phyloP scores from a whole-genome alignment of 2,329 filamentous ascomycete genomes.

The Teratosphaeria viscida region DNA sequence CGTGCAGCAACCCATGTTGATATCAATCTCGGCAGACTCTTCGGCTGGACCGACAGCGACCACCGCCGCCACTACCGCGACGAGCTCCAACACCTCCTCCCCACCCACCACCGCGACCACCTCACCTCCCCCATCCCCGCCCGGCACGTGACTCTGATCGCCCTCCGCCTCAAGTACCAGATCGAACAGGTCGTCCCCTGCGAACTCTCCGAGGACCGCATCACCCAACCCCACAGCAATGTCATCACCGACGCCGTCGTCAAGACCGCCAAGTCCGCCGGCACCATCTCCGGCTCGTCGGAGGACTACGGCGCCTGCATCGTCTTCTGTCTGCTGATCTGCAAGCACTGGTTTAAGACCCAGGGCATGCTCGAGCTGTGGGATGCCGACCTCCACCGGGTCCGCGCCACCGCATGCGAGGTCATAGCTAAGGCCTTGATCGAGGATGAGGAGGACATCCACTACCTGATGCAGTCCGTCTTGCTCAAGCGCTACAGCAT shows the following conservation, averaged over 20 bases:
- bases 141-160: conserved; percentile 76
- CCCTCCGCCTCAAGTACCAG: conserved; percentile 79
- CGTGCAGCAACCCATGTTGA: neutral
- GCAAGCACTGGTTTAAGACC: conserved; percentile 64
- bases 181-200: conserved; percentile 84
- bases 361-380: conserved; percentile 77
- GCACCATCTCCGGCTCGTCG: conserved; percentile 29
- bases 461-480: conserved; percentile 69
- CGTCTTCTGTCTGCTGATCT: conserved; percentile 70
- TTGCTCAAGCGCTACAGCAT: conserved; percentile 85
- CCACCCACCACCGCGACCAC: conserved; percentile 46
- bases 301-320: conserved; percentile 65
- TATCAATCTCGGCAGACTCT: conserved; percentile 4
- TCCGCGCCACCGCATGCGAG: conserved; percentile 75
- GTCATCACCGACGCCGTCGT: conserved; percentile 76
- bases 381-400: conserved; percentile 74
- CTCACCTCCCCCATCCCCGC: conserved; percentile 60
- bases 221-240: conserved; percentile 73
- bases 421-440: conserved; percentile 83
- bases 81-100: conserved; percentile 45
- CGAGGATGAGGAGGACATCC: conserved; percentile 68
- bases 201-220: conserved; percentile 65
- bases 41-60: conserved; percentile 26
- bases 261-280: conserved; percentile 70
- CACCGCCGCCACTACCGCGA: conserved; percentile 26